Conservation (phyloP, 371 early-diverging fungal genomes). For the Umbelopsis sp. region DNA sequence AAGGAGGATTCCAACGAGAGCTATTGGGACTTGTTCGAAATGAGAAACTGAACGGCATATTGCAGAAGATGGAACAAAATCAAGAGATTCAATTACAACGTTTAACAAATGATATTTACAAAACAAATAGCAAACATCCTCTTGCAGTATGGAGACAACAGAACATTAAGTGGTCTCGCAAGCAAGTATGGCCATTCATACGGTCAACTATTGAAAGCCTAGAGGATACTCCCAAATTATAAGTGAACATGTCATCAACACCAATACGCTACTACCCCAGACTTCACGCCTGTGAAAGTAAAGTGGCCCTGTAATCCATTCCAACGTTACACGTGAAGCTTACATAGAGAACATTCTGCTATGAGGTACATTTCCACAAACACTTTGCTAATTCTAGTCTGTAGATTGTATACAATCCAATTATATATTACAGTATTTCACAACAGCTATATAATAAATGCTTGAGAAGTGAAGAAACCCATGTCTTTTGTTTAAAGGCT, state of each 20-base stretch:
- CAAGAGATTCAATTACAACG: slow-evolving; percentile 22
- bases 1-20: slow-evolving; percentile 65
- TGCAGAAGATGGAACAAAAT: slow-evolving; percentile 33
- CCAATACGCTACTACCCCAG: not conserved
- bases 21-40: slow-evolving; percentile 54
- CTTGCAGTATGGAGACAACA: slow-evolving; percentile 50
- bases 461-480: not conserved
- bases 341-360: not conserved
- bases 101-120: slow-evolving; percentile 21
- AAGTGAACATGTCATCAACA: slow-evolving; percentile 4
- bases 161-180: slow-evolving; percentile 65
- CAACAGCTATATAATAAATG: not conserved
- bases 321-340: slow-evolving; percentile 19
- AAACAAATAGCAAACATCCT: slow-evolving; percentile 10
- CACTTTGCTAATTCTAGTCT: not conserved
- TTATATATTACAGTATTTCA: no score
- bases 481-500: not conserved
- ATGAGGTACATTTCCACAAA: not conserved
- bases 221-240: not conserved
- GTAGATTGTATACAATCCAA: not conserved
- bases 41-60: slow-evolving; percentile 23
- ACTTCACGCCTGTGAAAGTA: not conserved
- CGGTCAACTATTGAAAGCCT: slow-evolving; percentile 23
- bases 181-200: slow-evolving; percentile 72
- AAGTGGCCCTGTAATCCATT: not conserved